Evolutionary conservation across 2,329 filamentous ascomycete genomes (phyloP).

Genomic region (Capronia coronata): DNA sequence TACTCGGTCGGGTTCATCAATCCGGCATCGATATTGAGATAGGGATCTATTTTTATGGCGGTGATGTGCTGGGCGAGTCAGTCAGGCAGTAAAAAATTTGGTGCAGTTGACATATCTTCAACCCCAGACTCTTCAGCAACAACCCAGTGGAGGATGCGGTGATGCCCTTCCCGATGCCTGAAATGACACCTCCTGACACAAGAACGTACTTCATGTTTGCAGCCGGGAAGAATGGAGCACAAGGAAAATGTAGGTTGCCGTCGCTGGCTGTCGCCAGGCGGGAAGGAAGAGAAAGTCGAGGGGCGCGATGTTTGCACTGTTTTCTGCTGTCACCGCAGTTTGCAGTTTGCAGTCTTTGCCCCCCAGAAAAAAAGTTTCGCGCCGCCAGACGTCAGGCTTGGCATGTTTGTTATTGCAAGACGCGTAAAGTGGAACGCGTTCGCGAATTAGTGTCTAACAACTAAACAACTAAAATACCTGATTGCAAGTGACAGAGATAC

Average conservation of each 20-base stretch:
- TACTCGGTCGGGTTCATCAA: constrained; percentile 63
- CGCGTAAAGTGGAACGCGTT: constrained; percentile 5
- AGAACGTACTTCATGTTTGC: constrained; percentile 69
- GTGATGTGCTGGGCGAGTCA: constrained; percentile 36
- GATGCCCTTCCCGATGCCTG: constrained; percentile 55
- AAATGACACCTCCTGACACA: constrained; percentile 61
- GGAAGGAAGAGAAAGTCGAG: constrained; percentile 20
- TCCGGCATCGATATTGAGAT: constrained; percentile 70
- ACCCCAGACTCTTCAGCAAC: constrained; percentile 70
- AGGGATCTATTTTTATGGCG: constrained; percentile 66
- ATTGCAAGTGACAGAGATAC: too few species aligned
- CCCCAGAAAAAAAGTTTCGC: background rate
- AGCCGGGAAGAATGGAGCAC: constrained; percentile 1
- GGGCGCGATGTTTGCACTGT: constrained; percentile 2
- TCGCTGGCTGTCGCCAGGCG: constrained; percentile 28
- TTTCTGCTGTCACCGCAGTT: too few species aligned
- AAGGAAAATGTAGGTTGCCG: constrained; percentile 19
- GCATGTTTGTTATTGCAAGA: background rate
- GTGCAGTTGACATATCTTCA: constrained; percentile 48
- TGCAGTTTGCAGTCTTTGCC: too few species aligned
- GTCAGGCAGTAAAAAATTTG: background rate
- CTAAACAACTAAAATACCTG: too few species aligned
- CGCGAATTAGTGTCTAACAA: too few species aligned
- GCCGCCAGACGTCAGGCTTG: background rate
- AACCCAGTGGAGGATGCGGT: constrained; percentile 68